Conservation (phyloP, 2,329 filamentous ascomycete species). For the Calycina marina region DNA sequence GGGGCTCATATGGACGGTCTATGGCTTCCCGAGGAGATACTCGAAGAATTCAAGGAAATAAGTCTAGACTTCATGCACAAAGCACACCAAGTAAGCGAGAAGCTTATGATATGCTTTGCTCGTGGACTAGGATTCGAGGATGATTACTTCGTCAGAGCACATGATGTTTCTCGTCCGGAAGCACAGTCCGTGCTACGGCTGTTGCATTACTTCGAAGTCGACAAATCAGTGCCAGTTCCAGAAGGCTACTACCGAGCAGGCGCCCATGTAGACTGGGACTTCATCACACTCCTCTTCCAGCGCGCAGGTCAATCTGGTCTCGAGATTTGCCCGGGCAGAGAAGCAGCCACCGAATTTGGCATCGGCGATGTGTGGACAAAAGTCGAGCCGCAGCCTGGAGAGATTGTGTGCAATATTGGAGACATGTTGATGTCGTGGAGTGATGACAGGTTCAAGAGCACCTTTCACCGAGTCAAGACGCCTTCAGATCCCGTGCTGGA, state of each 20-base stretch:
- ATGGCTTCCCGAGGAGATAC: slow-evolving; percentile 22
- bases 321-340: slow-evolving; percentile 50
- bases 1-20: slow-evolving; percentile 19
- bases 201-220: slow-evolving; percentile 41
- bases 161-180: slow-evolving; percentile 32
- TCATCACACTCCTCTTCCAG: slow-evolving; percentile 49
- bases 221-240: slow-evolving; percentile 21
- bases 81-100: slow-evolving; percentile 32
- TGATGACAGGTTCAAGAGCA: slow-evolving; percentile 53
- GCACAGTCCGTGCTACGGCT: slow-evolving; percentile 38
- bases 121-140: slow-evolving; percentile 36
- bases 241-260: slow-evolving; percentile 43
- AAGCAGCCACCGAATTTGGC: slow-evolving; percentile 43
- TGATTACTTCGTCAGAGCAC: slow-evolving; percentile 36
- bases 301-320: slow-evolving; percentile 43
- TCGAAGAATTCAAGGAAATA: slow-evolving; percentile 34
- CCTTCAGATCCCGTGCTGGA: slow-evolving; percentile 36
- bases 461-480: slow-evolving; percentile 49
- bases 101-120: slow-evolving; percentile 40
- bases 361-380: slow-evolving; percentile 48
- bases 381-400: slow-evolving; percentile 36
- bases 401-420: slow-evolving; percentile 51
- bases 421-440: slow-evolving; percentile 54
- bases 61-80: slow-evolving; percentile 22
- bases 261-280: slow-evolving; percentile 49